phyloP scores from a whole-genome alignment of 2,329 filamentous ascomycete genomes.

The Fusarium buharicum region DNA sequence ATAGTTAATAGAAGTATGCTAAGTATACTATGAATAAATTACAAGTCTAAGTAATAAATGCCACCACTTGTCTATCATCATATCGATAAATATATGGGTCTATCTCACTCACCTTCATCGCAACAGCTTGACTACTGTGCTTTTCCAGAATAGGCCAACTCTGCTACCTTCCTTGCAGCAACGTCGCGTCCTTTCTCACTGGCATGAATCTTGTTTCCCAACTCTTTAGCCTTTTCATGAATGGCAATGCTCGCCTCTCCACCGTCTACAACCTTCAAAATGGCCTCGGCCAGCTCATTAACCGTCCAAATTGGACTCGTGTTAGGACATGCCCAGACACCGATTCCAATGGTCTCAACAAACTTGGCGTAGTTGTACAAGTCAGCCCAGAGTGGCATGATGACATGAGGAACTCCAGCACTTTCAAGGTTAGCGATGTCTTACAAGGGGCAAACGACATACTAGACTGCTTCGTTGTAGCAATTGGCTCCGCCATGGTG shows the following conservation, averaged over 20 bases:
- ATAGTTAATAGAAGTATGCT: no score
- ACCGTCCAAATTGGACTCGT: slow-evolving; percentile 47
- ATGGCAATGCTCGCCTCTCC: slow-evolving; percentile 14
- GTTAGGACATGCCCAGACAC: slow-evolving; percentile 52
- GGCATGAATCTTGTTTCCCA: slow-evolving; percentile 21
- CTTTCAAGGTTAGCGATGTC: slow-evolving; percentile 39
- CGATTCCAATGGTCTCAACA: slow-evolving; percentile 56
- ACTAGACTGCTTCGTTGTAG: slow-evolving; percentile 58
- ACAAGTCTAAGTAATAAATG: no score
- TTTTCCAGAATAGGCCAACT: slow-evolving; percentile 17
- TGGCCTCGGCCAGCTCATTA: slow-evolving; percentile 42
- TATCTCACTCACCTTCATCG: no score
- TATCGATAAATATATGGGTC: no score
- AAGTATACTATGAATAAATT: no score
- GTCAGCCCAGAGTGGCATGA: slow-evolving; percentile 59
- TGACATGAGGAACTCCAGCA: slow-evolving; percentile 57
- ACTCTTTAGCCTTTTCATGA: slow-evolving; percentile 31
- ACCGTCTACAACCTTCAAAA: slow-evolving; percentile 39
- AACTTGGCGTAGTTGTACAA: slow-evolving; percentile 56
- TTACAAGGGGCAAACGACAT: neutral
- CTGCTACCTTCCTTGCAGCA: slow-evolving; percentile 14
- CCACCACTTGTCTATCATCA: no score
- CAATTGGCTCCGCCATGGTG: slow-evolving; percentile 56
- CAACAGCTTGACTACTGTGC: neutral
- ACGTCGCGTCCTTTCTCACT: slow-evolving; percentile 14